These are phyloP conservation scores for Paragyromitra xinjiangensis DNA, from an alignment of 495 filamentous ascomycete genomes.

Conservation along the genomic window DNA sequence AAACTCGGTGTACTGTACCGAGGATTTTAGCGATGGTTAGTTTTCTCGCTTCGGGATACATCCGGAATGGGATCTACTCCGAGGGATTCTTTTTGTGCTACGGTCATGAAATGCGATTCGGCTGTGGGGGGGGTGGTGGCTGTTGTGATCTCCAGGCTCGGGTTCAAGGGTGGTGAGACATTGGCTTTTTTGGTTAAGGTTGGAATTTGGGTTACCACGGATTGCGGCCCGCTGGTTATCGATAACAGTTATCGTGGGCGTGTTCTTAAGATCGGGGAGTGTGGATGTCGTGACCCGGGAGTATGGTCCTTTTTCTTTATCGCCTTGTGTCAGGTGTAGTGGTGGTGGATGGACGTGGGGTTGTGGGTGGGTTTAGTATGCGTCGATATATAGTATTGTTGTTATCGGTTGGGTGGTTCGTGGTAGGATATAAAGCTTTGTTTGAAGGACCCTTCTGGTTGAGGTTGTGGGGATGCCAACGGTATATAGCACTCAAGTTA, in stretches of 20 bases:
- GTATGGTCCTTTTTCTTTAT: not conserved
- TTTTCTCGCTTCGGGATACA: too few relatives aligned
- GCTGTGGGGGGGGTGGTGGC: not conserved
- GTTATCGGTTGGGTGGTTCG: too few relatives aligned
- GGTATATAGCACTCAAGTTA: too few relatives aligned
- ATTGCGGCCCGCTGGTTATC: not conserved
- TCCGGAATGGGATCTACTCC: too few relatives aligned
- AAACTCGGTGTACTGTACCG: constrained; percentile 13
- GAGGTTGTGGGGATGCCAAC: too few relatives aligned
- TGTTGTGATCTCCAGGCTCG: too few relatives aligned
- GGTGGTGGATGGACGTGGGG: not conserved
- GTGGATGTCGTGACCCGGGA: not conserved
- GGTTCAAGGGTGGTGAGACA: too few relatives aligned
- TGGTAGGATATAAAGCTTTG: too few relatives aligned
- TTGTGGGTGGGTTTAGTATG: not conserved
- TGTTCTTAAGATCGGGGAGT: not conserved
- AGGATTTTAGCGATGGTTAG: not conserved
- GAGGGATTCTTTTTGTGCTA: too few relatives aligned
- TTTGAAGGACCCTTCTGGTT: too few relatives aligned
- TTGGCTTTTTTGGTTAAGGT: not conserved
- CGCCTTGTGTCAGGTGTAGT: not conserved
- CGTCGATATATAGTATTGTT: too few relatives aligned
- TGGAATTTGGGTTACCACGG: not conserved
- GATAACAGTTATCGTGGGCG: not conserved
- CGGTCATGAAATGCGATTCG: not conserved